Base-by-base conservation (phyloP, 108 stramenopile genomes). In the Skeletonema grethae region DNA sequence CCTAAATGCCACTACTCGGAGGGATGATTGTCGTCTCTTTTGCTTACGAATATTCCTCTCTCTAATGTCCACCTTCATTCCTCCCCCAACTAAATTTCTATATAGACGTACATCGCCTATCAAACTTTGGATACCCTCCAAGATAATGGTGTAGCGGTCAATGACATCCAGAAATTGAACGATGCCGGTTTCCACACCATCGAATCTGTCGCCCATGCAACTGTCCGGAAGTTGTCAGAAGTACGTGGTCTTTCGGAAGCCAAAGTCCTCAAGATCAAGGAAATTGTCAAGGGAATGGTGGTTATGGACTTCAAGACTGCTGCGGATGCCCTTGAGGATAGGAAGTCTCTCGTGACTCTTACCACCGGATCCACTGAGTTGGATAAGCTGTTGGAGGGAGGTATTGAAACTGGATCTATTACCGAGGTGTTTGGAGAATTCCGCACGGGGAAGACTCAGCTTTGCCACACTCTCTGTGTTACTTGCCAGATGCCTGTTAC, bases 391-490 rank as follows among this genome's bases (percentile, higher is more conserved):
- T 69, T 96, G 28, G 96, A 91, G 62, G 99, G 99, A 10, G 99
- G 99, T 13, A 94, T 99, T 65, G 99, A 99, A 79, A 99, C 98
- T 10, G 98, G 98, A 12, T 90, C 88, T 22, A 84, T 99, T 60
- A 99, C 99, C 7, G 99, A 99, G 84, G 96, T 99, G 38, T 99
- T 98, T 79, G 97, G 97, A 38, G 95, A 96, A 74, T 95, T 95
- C 62, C 86, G 92, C 43, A 99, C 98, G 15, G 98, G 98, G 22
- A 98, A 99, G 86, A 99, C 99, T 8, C 98, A 99, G 82, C 89
- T 99, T 36, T 99, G 99, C 75, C 99, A 99, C 79, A 99, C 99
- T 12, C 88, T 99, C 2, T 99, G 99, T 70, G 97, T 99, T 45
- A 99, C 97, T 25, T 98, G 98, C 68, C 99, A 99, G 86, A 90